Conservation (phyloP, 1,139 yeast species). For the Maudiozyma humilis region DNA sequence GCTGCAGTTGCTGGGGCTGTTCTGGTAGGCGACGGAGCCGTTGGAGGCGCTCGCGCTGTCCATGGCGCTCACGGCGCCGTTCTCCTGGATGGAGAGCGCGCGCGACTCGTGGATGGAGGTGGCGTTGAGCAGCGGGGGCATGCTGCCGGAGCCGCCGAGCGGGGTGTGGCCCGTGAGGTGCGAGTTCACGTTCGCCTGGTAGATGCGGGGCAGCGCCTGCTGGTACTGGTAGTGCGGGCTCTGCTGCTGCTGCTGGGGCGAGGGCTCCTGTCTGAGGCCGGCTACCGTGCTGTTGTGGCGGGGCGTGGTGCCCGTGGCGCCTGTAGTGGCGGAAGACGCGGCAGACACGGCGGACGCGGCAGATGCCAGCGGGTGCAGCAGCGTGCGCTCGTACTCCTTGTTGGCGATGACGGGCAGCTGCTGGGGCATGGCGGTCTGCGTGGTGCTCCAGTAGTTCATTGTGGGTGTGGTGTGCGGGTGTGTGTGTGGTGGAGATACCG, state of each 20-base stretch:
- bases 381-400: constrained; percentile 6
- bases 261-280: constrained; percentile 16
- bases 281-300: constrained; percentile 7
- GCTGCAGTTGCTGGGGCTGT: too few species aligned
- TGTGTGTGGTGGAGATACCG: background rate
- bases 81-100: too few species aligned
- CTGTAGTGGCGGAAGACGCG: background rate
- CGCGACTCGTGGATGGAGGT: background rate
- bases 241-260: background rate
- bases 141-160: background rate
- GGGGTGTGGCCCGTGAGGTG: constrained; percentile 1
- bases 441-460: constrained; percentile 7
- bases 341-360: background rate
- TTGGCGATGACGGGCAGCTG: constrained; percentile 4
- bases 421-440: constrained; percentile 2
- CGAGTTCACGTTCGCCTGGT: constrained; percentile 2
- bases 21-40: too few species aligned
- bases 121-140: constrained; percentile 2
- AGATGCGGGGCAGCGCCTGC: constrained; percentile 8
- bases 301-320: too few species aligned
- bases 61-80: too few species aligned
- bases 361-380: constrained; percentile 6
- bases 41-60: background rate
- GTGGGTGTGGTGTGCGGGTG: background rate
- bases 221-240: constrained; percentile 10